A percentile compares a stretch with the other conserved stretches of the same genome.
Evolutionary conservation across 192 early-diverging fungal species (phyloP).

Genomic region (Obelidium mucronatum): DNA sequence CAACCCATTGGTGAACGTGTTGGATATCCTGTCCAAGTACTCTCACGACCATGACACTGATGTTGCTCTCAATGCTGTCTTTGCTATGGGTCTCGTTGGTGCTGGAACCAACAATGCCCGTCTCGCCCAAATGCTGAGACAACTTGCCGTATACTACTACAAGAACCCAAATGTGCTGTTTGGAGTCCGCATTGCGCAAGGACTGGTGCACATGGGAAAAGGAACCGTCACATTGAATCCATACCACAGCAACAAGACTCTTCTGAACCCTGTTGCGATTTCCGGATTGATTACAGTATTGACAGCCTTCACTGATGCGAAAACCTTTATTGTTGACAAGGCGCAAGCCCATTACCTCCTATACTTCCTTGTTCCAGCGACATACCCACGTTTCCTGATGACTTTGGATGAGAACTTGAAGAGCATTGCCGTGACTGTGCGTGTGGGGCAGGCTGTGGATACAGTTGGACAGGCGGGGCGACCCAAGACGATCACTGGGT

Average conservation of each 20-base stretch:
- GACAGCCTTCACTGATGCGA: slow-evolving; percentile 89
- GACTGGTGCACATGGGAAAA: slow-evolving; percentile 96
- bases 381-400: slow-evolving; percentile 99
- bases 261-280: slow-evolving; percentile 90
- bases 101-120: slow-evolving; percentile 99
- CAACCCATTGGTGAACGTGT: slow-evolving; percentile 89
- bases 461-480: slow-evolving; percentile 97
- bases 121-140: slow-evolving; percentile 95
- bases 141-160: slow-evolving; percentile 95
- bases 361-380: slow-evolving; percentile 90
- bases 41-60: slow-evolving; percentile 98
- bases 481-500: slow-evolving; percentile 99
- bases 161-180: slow-evolving; percentile 91
- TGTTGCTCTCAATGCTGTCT: slow-evolving; percentile 94
- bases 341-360: slow-evolving; percentile 84
- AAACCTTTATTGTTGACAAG: slow-evolving; percentile 87
- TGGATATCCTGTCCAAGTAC: slow-evolving; percentile 97
- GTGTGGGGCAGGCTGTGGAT: slow-evolving; percentile 99
- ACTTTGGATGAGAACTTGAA: slow-evolving; percentile 94
- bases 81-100: slow-evolving; percentile 98
- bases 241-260: slow-evolving; percentile 88
- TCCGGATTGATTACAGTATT: slow-evolving; percentile 88
- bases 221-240: slow-evolving; percentile 97
- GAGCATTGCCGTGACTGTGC: slow-evolving; percentile 82
- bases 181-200: slow-evolving; percentile 86